phyloP scores from a whole-genome alignment of 352 stramenopile species.

The Globisporangium cystogenes region DNA sequence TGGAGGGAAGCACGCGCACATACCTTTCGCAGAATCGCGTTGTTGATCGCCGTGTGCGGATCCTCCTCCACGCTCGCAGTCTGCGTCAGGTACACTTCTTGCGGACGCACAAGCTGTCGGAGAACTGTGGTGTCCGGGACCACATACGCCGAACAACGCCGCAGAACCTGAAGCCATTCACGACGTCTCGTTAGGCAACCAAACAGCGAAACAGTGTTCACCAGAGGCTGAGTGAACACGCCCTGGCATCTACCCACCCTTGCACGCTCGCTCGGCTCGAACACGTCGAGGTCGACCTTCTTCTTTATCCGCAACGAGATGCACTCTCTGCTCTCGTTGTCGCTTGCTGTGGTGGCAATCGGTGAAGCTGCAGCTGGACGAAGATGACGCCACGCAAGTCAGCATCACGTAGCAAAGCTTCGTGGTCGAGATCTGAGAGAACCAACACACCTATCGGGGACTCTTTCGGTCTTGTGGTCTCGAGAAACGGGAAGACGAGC shows the following conservation, averaged over 20 bases:
- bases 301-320: constrained; percentile 58
- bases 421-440: too few relatives aligned
- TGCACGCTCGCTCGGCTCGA: constrained; percentile 22
- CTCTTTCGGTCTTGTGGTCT: constrained; percentile 21
- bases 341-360: neutral
- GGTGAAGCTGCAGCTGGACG: neutral
- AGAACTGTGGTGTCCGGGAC: constrained; percentile 53
- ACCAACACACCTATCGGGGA: constrained; percentile 7
- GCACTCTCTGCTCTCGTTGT: constrained; percentile 25
- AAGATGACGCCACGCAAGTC: neutral
- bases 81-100: constrained; percentile 38
- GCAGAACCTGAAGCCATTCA: constrained; percentile 33
- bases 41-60: constrained; percentile 77
- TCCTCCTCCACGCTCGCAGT: constrained; percentile 52
- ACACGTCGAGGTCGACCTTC: constrained; percentile 31
- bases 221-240: neutral
- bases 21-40: constrained; percentile 75
- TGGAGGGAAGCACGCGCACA: neutral
- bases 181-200: neutral
- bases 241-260: constrained; percentile 7
- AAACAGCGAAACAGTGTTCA: neutral
- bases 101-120: constrained; percentile 53
- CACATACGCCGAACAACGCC: constrained; percentile 51
- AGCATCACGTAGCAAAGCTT: too few relatives aligned
- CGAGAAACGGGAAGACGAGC: constrained; percentile 70